Evolutionary conservation across 805 yeast genomes (phyloP), one percentile per base, ranked within the genome.

Genomic region (Lachancea kluyveri): DNA sequence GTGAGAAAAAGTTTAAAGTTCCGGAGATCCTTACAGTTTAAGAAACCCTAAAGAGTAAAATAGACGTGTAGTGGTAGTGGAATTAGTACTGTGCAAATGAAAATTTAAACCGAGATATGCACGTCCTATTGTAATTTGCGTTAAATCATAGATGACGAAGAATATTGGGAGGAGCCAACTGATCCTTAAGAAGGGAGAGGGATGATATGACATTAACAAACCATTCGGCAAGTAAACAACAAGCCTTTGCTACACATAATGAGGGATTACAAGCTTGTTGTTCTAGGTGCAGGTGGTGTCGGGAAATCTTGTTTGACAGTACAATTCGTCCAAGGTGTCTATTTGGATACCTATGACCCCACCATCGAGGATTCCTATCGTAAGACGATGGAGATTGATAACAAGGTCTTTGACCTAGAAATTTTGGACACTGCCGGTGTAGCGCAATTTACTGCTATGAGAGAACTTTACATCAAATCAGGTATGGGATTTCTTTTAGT

Each of bases 341-440:
- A 85, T 56, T 75, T 85, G 34, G 96, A 90, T 50, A 72, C 86
- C 21, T 90, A 90, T 60, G 97, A 90, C 52, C 97, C 98, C 6
- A 92, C 98, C 6, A 92, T 90, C 43, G 98, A 92, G 62, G 92
- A 82, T 52, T 79, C 88, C 1, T 83, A 82, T 59, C 72, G 96
- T 46, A 92, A 92, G 54, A 90, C 83, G 50, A 82, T 92, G 50
- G 77, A 74, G 17, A 77, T 92, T 23, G 95, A 88, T 55, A 76
- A 74, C 37, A 84, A 79, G 53, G 81, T 77, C 21, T 78, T 84
- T 1, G 68, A 83, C 15, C 62, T 82, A 41, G 98, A 92, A 58
- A 87, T 92, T 24, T 72, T 92, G 52, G 98, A 92, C 60, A 92
- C 98, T 13, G 98, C 98, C 2, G 98, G 98, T 24, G 96, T 88